Evolutionary conservation across 345 rosid genomes (phyloP), one percentile per base, ranked within the genome.

Genomic region (Raphanus sativus): DNA sequence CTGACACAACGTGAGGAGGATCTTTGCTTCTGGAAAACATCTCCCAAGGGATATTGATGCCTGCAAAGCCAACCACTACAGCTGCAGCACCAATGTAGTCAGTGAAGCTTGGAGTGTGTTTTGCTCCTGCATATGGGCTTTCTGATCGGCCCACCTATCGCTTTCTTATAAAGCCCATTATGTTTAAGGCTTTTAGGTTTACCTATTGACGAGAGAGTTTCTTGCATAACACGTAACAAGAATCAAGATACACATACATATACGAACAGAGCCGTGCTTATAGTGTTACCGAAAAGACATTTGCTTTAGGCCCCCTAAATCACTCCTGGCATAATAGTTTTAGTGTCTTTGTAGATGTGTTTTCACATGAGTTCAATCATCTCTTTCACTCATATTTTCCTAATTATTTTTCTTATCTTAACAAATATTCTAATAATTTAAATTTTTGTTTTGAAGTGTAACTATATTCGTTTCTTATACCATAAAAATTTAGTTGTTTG

Each of bases 41-140:
- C 52, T 88, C 88, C 1, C 86, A 71, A 59, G 97, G 99, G 70
- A 87, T 80, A 77, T 87, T 95, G 80, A 95, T 90, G 64, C 99
- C 98, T 2, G 89, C 88, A 74, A 95, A 92, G 4, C 94, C 98
- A 24, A 90, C 84, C 92, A 92, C 87, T 42, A 92, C 99, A 62
- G 98, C 90, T 2, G 76, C 75, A 55, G 98, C 96, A 13, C 99
- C 98, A 70, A 92, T 85, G 76, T 86, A 88, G 80, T 91, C 90
- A 63, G 90, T 81, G 71, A 86, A 77, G 72, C 82, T 34, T 50
- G 56, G 21, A 5, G 21, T 21, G n/a, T 15, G 8, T 50, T 15
- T 50, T 2, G 58, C 2, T 24, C 58, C 16, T 15, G 1, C 6
- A 5, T 50, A 48, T 48, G 54, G 5, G 56, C 56, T 50, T 13